Base-by-base conservation (phyloP, 768 basidiomycete species). In the Mycena sanguinolenta region DNA sequence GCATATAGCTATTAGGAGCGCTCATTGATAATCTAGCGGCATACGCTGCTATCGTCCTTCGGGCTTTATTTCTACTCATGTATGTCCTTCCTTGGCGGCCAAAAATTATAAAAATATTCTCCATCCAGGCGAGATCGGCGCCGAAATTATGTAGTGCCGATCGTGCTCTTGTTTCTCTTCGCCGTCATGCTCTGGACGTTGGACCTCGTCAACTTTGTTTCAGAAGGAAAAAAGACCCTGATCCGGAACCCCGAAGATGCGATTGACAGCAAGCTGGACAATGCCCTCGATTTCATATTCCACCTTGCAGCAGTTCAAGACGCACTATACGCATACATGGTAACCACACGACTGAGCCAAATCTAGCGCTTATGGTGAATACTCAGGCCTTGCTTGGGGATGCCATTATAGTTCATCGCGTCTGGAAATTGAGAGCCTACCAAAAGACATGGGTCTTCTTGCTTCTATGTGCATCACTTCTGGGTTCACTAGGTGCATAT, bases 281-380 rank as follows among this genome's bases (percentile, higher is more conserved):
- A 27, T 25, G 63, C 71, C 13, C 5, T 25, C 8, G 2, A 8
- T 1, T 46, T 28, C 1, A 32, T 73, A 0, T 69, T 69, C 36
- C 32, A 34, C 4, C 3, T 69, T 8, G 17, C 16, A 4, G 19
- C 63, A 1, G 67, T 59, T 32, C 50, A 53, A n/a, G 62, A 59
- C 17, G 67, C 63, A 8, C 58, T 73, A 0, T 73, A 73, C n/a
- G 67, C 67, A 9, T 73, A 65, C 27, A 62, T 69, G 71, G 71
- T 73, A 3, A 16, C 32, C 32, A 10, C 10, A 63, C 50, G 3
- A 27, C 14, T 12, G 17, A 17, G 36, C n/a, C 3, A 46, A 21
- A 46, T n/a, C n/a, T 9, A 4, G 7, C 19, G 21, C n/a, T 46
- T 46, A 46, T 21, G 16, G n/a, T n/a, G n/a, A n/a, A n/a, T n/a